Evolutionary conservation across 1,284 basidiomycete species (phyloP), one percentile per base, ranked within the genome.

Genomic region (Gymnopus androsaceus): DNA sequence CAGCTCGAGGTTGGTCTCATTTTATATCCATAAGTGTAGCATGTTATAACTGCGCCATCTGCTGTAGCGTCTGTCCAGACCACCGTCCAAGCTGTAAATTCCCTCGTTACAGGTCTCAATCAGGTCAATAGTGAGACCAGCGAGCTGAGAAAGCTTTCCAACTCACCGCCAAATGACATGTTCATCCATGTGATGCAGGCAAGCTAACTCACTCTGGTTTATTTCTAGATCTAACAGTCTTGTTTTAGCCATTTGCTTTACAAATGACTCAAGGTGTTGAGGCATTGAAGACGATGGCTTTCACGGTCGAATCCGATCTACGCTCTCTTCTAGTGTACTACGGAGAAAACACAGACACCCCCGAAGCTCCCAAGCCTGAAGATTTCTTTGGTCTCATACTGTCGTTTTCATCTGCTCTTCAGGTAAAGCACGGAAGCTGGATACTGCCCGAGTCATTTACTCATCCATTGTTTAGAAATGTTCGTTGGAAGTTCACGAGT

Each of bases 331-430:
- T 91, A 8, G 57, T 64, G 0, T 95, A 90, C 72, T 94, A 86
- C 64, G 92, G 92, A 8, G 90, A 93, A 66, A 75, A 75, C 41
- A 77, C 81, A 2, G 80, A 83, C 53, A 76, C 80, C 1, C 76
- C 81, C 0, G 85, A 87, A 12, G 75, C 82, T 1, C 78, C 79
- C 1, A 92, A 87, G 63, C 82, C 88, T 0, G 93, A 95, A 64
- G 87, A 90, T 58, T 85, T 95, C 65, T 94, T 95, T 63, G 82
- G 79, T 1, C 73, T 88, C 51, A 80, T 94, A 27, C 74, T 83
- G 17, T 81, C 84, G 0, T 95, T 94, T 69, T 89, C 89, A 0
- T 82, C 82, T 0, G 82, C 83, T 3, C 72, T 93, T 19, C 87
- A 88, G 80, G 87, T 84, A 59, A n/a, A 55, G 72, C 63, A 38